Percentiles rank a stretch among this genome's conserved stretches.
Conservation (phyloP, 2,329 filamentous ascomycete genomes). For the Cladophialophora psammophila region DNA sequence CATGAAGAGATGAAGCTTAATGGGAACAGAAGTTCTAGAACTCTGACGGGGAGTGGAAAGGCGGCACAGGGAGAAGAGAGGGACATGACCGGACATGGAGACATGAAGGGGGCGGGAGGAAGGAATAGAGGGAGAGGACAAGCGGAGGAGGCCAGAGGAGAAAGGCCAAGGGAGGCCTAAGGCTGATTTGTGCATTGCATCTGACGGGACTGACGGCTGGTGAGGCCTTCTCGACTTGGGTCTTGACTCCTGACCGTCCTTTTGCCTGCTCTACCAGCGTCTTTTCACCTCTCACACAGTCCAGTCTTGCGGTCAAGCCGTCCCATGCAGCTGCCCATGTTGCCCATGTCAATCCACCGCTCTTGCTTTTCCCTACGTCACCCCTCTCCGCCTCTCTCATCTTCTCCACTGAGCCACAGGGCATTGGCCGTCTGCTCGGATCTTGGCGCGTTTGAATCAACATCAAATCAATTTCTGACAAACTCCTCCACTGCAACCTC, state of each 20-base stretch:
- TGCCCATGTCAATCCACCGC: neutral
- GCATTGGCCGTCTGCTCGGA: slow-evolving; percentile 1
- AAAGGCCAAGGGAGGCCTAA: slow-evolving; percentile 14
- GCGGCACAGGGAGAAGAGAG: neutral
- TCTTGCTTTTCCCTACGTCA: neutral
- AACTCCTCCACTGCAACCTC: slow-evolving; percentile 6
- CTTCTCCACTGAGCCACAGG: neutral
- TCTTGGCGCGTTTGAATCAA: slow-evolving; percentile 1
- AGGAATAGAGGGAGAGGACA: neutral
- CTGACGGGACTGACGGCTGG: neutral
- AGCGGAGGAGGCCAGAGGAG: neutral
- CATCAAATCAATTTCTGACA: slow-evolving; percentile 14
- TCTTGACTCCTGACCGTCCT: slow-evolving; percentile 8
- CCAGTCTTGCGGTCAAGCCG: slow-evolving; percentile 12
- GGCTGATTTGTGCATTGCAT: slow-evolving; percentile 20
- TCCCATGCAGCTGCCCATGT: neutral
- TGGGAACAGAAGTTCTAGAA: slow-evolving; percentile 8
- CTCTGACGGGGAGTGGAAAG: slow-evolving; percentile 4
- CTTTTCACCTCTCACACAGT: neutral
- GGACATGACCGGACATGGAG: neutral
- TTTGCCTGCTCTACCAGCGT: neutral
- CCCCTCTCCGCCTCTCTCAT: neutral
- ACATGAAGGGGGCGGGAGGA: neutral
- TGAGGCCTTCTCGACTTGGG: too few relatives aligned
- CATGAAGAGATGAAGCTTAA: neutral